phyloP scores from a whole-genome alignment of 1,139 yeast species.

The Zygosaccharomyces pseudobailii region DNA sequence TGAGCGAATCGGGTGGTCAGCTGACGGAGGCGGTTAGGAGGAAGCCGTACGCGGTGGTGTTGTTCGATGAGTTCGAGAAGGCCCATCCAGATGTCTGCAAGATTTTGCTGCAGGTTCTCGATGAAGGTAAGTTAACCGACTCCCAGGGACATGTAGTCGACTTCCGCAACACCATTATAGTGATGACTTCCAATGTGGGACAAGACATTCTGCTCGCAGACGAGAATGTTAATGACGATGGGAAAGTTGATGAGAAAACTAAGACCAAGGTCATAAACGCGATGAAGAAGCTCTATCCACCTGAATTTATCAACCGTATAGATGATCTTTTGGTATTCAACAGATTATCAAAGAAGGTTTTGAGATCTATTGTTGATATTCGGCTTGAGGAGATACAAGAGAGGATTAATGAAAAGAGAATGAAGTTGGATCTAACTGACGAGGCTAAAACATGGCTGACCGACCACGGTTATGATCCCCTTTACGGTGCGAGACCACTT shows the following conservation, averaged over 20 bases:
- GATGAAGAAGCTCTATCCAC: slow-evolving; percentile 74
- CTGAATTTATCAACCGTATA: slow-evolving; percentile 89
- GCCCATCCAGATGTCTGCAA: slow-evolving; percentile 99
- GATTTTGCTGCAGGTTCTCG: slow-evolving; percentile 83
- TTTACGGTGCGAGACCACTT: slow-evolving; percentile 94
- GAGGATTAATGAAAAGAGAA: slow-evolving; percentile 74
- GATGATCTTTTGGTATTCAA: slow-evolving; percentile 90
- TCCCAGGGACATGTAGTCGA: slow-evolving; percentile 92
- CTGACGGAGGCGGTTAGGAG: slow-evolving; percentile 93
- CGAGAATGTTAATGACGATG: slow-evolving; percentile 45
- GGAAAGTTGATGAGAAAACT: slow-evolving; percentile 44
- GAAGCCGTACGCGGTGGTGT: slow-evolving; percentile 86
- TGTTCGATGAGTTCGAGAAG: slow-evolving; percentile 96
- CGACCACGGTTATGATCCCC: slow-evolving; percentile 80
- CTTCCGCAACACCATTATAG: slow-evolving; percentile 88
- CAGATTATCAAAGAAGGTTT: slow-evolving; percentile 69
- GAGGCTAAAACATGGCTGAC: slow-evolving; percentile 75
- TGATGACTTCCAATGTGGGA: slow-evolving; percentile 97
- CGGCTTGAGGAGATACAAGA: slow-evolving; percentile 75
- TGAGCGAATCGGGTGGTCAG: slow-evolving; percentile 90
- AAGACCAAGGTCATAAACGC: slow-evolving; percentile 58
- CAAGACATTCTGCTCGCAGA: slow-evolving; percentile 80
- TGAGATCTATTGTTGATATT: slow-evolving; percentile 76
- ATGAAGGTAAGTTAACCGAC: slow-evolving; percentile 91
- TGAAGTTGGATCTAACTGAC: slow-evolving; percentile 51